Percentiles rank a stretch among this genome's conserved stretches.
phyloP scores from a whole-genome alignment of 306 rosid species.

The Begonia fuchsioides region DNA sequence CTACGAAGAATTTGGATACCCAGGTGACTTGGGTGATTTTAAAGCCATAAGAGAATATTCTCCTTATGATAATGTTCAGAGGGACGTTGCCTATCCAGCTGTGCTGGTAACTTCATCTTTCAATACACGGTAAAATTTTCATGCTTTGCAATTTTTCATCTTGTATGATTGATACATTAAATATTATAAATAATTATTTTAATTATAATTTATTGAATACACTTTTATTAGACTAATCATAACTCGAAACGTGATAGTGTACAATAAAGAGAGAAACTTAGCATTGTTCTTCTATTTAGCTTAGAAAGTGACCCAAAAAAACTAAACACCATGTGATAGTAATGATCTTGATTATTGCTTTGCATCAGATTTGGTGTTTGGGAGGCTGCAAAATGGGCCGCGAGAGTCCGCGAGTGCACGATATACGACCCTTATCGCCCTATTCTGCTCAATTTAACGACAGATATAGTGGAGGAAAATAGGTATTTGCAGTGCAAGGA shows the following conservation, averaged over 20 bases:
- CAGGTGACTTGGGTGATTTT: constrained; percentile 64
- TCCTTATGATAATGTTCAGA: constrained; percentile 79
- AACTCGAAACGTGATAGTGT: too few species aligned
- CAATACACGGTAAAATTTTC: constrained; percentile 54
- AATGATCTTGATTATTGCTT: not conserved
- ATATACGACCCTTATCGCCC: constrained; percentile 63
- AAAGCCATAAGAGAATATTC: constrained; percentile 62
- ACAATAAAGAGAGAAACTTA: too few species aligned
- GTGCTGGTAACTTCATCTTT: constrained; percentile 64
- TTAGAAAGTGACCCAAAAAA: not conserved
- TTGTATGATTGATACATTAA: too few species aligned
- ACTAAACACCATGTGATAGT: not conserved
- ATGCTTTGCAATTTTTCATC: not conserved
- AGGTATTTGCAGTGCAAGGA: constrained; percentile 90
- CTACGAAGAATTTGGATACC: constrained; percentile 90
- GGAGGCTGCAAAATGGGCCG: constrained; percentile 97
- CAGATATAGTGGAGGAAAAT: constrained; percentile 78
- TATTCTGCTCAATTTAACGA: constrained; percentile 54
- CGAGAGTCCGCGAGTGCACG: constrained; percentile 59
- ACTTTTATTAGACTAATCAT: too few species aligned
- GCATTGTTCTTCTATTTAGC: too few species aligned
- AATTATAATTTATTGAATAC: too few species aligned
- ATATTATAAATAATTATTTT: too few species aligned
- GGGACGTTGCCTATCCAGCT: constrained; percentile 65
- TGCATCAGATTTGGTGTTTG: constrained; percentile 76